These are phyloP conservation scores for Arachis stenosperma DNA, from an alignment of 306 rosid species.

Conservation along the genomic window DNA sequence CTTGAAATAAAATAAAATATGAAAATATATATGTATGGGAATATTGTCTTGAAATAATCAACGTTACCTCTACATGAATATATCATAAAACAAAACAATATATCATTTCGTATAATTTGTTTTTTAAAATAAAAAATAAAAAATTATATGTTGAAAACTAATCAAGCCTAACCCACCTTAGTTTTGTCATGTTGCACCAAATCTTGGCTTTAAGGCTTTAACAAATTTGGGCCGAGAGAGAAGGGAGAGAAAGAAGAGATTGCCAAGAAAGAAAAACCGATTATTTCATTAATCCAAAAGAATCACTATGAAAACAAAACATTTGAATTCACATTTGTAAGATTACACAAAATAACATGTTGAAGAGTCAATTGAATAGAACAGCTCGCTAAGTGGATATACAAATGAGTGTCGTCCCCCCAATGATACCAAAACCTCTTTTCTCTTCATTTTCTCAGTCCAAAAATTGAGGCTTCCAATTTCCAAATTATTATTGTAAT, in stretches of 20 bases:
- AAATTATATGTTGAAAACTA: too few species aligned
- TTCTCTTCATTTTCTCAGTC: background rate
- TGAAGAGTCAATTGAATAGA: constrained; percentile 24
- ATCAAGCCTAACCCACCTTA: too few species aligned
- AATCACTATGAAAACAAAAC: constrained; percentile 49
- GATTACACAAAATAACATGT: constrained; percentile 37
- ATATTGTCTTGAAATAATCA: too few species aligned
- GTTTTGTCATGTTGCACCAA: too few species aligned
- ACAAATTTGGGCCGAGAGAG: background rate
- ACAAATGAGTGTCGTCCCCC: constrained; percentile 48
- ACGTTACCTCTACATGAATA: too few species aligned
- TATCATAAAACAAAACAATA: too few species aligned
- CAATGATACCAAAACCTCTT: constrained; percentile 52
- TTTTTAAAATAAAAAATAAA: too few species aligned
- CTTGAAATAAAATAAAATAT: too few species aligned
- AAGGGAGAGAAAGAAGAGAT: constrained; percentile 18
- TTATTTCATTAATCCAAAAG: constrained; percentile 61
- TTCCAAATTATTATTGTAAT: constrained; percentile 22
- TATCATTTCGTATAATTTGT: too few species aligned
- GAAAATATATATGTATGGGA: too few species aligned
- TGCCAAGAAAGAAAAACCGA: constrained; percentile 26
- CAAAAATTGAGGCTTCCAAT: constrained; percentile 43
- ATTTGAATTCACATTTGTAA: constrained; percentile 42
- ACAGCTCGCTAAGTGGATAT: constrained; percentile 51
- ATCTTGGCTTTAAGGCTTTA: constrained; percentile 1